Conservation (phyloP, 2,329 filamentous ascomycete genomes). For the Clonostachys byssicola region DNA sequence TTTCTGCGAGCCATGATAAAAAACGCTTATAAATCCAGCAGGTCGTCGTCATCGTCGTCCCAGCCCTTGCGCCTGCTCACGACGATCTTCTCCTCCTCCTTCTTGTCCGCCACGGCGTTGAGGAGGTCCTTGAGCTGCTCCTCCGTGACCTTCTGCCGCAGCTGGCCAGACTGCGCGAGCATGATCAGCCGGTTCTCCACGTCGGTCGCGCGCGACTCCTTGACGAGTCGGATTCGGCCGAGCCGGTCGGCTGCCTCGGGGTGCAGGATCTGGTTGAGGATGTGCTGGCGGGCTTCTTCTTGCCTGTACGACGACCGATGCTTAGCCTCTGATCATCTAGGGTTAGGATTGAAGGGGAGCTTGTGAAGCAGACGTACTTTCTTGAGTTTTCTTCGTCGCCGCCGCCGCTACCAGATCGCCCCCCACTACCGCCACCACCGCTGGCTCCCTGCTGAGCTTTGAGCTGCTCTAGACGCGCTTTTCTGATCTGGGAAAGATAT, state of each 20-base stretch:
- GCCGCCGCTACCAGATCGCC: constrained; percentile 12
- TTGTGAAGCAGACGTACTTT: background rate
- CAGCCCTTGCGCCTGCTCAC: constrained; percentile 78
- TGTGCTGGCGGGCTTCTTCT: constrained; percentile 68
- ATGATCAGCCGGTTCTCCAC: constrained; percentile 91
- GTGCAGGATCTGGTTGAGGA: constrained; percentile 89
- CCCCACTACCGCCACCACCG: constrained; percentile 33
- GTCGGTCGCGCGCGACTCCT: constrained; percentile 83
- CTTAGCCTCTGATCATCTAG: background rate
- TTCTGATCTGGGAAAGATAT: constrained; percentile 64
- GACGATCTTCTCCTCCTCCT: constrained; percentile 80
- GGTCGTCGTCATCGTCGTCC: constrained; percentile 80
- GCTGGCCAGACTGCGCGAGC: constrained; percentile 83
- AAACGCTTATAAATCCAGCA: constrained; percentile 53
- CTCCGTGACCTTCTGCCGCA: constrained; percentile 85
- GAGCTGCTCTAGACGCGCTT: constrained; percentile 89
- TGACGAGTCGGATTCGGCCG: constrained; percentile 91
- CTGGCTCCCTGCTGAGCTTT: constrained; percentile 64
- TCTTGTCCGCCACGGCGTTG: constrained; percentile 75
- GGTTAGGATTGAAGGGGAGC: background rate
- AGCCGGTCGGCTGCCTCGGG: constrained; percentile 91
- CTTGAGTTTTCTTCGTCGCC: constrained; percentile 44
- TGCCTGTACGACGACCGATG: constrained; percentile 23
- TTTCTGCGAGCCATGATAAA: background rate
- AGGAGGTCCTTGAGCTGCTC: constrained; percentile 90